phyloP scores from a whole-genome alignment of 345 rosid genomes.

The Clarkia xantiana region DNA sequence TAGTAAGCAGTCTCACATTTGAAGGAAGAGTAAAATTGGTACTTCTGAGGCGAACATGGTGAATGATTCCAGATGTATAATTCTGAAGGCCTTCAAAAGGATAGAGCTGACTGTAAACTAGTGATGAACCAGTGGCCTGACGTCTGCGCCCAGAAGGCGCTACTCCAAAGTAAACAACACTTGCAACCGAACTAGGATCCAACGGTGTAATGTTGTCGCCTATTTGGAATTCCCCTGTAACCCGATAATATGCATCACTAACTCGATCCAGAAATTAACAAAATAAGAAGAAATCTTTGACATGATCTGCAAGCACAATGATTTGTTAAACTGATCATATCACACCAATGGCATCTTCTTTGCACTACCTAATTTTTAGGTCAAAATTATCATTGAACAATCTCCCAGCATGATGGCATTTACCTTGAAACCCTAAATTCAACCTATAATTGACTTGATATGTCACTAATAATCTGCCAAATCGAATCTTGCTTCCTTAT shows the following conservation, averaged over 20 bases:
- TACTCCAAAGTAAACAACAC: constrained; percentile 47
- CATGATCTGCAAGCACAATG: too few species aligned
- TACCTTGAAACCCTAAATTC: too few species aligned
- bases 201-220: constrained; percentile 33
- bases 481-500: too few species aligned
- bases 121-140: constrained; percentile 39
- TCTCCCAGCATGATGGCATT: too few species aligned
- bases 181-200: constrained; percentile 36
- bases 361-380: too few species aligned
- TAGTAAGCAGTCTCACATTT: too few species aligned
- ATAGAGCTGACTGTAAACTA: constrained; percentile 52
- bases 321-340: too few species aligned
- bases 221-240: constrained; percentile 45
- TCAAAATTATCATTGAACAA: too few species aligned
- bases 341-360: too few species aligned
- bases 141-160: constrained; percentile 11
- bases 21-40: constrained; percentile 1
- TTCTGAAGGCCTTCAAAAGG: constrained; percentile 39
- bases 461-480: too few species aligned
- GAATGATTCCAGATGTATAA: constrained; percentile 81
- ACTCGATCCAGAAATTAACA: constrained; percentile 2
- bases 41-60: constrained; percentile 66
- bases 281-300: too few species aligned
- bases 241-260: background rate
- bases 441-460: too few species aligned